Evolutionary conservation across 1,284 basidiomycete species (phyloP), one percentile per base, ranked within the genome.

Genomic region (Trichosporon sp.): DNA sequence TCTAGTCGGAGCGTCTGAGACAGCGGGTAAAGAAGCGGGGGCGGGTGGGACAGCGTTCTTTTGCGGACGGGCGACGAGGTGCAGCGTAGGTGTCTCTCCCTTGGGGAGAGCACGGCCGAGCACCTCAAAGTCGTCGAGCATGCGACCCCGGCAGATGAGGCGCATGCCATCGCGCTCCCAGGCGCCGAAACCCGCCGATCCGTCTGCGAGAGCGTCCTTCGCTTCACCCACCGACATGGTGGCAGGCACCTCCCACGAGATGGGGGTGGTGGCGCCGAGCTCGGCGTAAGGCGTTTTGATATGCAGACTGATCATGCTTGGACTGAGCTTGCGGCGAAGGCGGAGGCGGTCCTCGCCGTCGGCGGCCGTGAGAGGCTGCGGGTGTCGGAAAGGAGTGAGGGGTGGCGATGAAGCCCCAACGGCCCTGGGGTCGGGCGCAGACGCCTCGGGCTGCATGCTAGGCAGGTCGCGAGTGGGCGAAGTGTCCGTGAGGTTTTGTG

Each of bases 111-210:
- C 75, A 6, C 77, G 73, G 5, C 76, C 78, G n/a, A 83, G 54
- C 16, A 67, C 67, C 69, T 81, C 79, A 8, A 80, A 75, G 75
- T 82, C 82, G 14, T 75, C 66, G 2, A 82, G 75, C n/a, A 83
- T 79, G 40, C 81, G 73, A 2, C 82, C 82, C 51, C 77, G 78
- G 76, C 78, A 82, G 6, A 83, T 78, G 8, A 83, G 61, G 21
- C 82, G 74, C 77, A 83, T 78, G 0, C 79, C 80, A 1, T 78
- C 75, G 21, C 77, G 74, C 38, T 77, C 76, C 79, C 80, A 82
- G 4, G 43, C 26, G 0, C 77, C 80, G 37, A 73, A 75, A 21
- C 78, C 76, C 11, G 79, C 79, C 1, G 74, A 56, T 14, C 79
- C 78, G 16, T 65, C 32, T 1, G 77, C 77, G 48, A 82, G 66